These are phyloP conservation scores for Ceratocystis diversiconidia DNA, from an alignment of 2,329 filamentous ascomycete genomes.

Conservation along the genomic window DNA sequence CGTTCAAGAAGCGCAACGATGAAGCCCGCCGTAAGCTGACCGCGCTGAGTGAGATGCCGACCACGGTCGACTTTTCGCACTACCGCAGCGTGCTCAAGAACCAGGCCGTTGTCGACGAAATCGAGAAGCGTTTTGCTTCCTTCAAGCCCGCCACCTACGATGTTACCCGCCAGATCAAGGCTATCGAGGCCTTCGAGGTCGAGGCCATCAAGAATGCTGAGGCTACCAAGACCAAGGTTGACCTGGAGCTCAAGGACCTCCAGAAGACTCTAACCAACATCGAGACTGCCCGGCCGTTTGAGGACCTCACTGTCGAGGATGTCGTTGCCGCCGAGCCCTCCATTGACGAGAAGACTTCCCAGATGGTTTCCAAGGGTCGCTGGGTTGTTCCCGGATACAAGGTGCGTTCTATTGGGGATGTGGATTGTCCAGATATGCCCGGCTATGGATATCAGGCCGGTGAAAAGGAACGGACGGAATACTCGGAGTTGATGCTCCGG, in stretches of 20 bases:
- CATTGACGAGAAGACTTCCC: conserved; percentile 90
- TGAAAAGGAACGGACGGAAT: background rate
- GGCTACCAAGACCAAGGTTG: conserved; percentile 91
- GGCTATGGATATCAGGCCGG: background rate
- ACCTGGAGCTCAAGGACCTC: conserved; percentile 85
- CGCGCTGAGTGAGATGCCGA: conserved; percentile 67
- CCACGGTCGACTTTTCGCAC: conserved; percentile 79
- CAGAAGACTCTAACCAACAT: conserved; percentile 95
- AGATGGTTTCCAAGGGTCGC: conserved; percentile 93
- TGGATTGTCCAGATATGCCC: background rate
- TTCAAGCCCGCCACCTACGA: conserved; percentile 95
- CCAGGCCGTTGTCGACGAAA: conserved; percentile 86
- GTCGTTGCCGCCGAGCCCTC: conserved; percentile 86
- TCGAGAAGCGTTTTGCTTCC: conserved; percentile 82
- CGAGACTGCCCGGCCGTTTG: conserved; percentile 85
- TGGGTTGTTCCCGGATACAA: conserved; percentile 99
- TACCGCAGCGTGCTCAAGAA: conserved; percentile 94
- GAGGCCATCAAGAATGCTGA: conserved; percentile 95
- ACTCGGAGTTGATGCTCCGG: background rate
- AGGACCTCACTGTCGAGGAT: conserved; percentile 95
- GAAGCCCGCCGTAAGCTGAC: conserved; percentile 90
- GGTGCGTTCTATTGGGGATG: conserved; percentile 41
- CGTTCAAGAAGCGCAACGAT: conserved; percentile 99
- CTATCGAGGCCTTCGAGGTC: conserved; percentile 93
- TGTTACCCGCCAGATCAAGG: conserved; percentile 85